Conservation (phyloP, 495 filamentous ascomycete species). For the Echria macrotheca region DNA sequence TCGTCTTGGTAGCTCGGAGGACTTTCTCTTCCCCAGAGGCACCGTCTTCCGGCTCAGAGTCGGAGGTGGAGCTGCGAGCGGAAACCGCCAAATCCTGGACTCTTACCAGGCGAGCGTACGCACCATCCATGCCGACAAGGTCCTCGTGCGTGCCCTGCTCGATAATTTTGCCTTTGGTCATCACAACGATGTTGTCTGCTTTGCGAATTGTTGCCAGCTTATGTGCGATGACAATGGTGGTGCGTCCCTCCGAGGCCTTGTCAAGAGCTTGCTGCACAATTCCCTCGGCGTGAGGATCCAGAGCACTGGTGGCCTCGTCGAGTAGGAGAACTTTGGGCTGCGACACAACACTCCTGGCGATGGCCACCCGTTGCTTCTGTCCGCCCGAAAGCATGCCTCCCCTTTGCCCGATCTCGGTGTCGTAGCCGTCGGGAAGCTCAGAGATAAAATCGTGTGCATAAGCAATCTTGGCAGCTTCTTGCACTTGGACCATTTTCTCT, state of each 20-base stretch:
- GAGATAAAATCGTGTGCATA: slow-evolving; percentile 86
- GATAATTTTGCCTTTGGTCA: slow-evolving; percentile 51
- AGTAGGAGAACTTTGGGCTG: slow-evolving; percentile 72
- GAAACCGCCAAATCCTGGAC: slow-evolving; percentile 38
- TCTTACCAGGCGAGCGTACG: slow-evolving; percentile 40
- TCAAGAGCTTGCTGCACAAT: slow-evolving; percentile 63
- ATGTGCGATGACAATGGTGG: slow-evolving; percentile 73
- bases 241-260: slow-evolving; percentile 57
- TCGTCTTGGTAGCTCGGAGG: slow-evolving; percentile 26
- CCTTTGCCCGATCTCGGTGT: slow-evolving; percentile 85
- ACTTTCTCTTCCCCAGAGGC: slow-evolving; percentile 15
- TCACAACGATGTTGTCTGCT: slow-evolving; percentile 65
- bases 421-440: slow-evolving; percentile 57
- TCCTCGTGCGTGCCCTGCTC: slow-evolving; percentile 63
- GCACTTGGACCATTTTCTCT: slow-evolving; percentile 57
- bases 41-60: background rate
- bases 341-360: slow-evolving; percentile 61
- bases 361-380: slow-evolving; percentile 84
- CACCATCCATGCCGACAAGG: slow-evolving; percentile 48
- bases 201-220: slow-evolving; percentile 60
- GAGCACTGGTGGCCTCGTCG: slow-evolving; percentile 73
- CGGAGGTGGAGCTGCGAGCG: background rate
- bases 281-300: slow-evolving; percentile 62
- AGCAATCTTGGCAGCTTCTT: slow-evolving; percentile 75
- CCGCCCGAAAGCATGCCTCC: slow-evolving; percentile 84